These are phyloP conservation scores for Farysia itapuensis DNA, from an alignment of 1,284 basidiomycete genomes.

Conservation along the genomic window DNA sequence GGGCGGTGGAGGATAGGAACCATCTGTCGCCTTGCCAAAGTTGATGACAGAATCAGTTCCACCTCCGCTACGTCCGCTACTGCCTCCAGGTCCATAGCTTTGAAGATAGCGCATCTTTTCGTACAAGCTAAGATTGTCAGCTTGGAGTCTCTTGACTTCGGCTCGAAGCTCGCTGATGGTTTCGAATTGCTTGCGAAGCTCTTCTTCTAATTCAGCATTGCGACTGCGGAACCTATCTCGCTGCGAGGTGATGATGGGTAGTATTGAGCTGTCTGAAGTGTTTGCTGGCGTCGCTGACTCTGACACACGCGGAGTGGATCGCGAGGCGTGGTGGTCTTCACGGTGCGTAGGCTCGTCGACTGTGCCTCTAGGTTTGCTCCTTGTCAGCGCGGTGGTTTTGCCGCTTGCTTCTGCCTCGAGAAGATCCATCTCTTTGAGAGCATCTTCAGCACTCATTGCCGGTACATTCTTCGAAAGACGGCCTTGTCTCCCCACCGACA, in stretches of 20 bases:
- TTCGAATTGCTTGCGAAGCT: constrained; percentile 89
- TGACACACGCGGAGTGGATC: constrained; percentile 4
- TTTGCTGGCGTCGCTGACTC: background rate
- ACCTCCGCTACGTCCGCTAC: constrained; percentile 35
- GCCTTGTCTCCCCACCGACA: constrained; percentile 57
- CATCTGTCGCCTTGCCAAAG: constrained; percentile 9
- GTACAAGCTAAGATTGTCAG: constrained; percentile 54
- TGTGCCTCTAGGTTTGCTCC: background rate
- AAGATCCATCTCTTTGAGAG: constrained; percentile 24
- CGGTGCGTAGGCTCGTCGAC: background rate
- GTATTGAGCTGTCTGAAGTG: constrained; percentile 24
- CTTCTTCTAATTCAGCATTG: constrained; percentile 95
- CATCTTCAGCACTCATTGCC: constrained; percentile 20
- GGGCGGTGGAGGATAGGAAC: constrained; percentile 15
- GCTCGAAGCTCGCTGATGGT: constrained; percentile 73
- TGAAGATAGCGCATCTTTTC: constrained; percentile 57
- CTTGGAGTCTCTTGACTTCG: constrained; percentile 50
- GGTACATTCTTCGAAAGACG: constrained; percentile 3
- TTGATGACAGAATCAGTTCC: constrained; percentile 15
- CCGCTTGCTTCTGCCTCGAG: constrained; percentile 13
- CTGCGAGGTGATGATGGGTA: constrained; percentile 85
- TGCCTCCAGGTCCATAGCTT: constrained; percentile 19
- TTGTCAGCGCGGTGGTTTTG: background rate
- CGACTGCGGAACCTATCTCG: constrained; percentile 91
- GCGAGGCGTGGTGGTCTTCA: background rate